Evolutionary conservation across 129 eudicot species (phyloP).

Genomic region (Ambrosia artemisiifolia): DNA sequence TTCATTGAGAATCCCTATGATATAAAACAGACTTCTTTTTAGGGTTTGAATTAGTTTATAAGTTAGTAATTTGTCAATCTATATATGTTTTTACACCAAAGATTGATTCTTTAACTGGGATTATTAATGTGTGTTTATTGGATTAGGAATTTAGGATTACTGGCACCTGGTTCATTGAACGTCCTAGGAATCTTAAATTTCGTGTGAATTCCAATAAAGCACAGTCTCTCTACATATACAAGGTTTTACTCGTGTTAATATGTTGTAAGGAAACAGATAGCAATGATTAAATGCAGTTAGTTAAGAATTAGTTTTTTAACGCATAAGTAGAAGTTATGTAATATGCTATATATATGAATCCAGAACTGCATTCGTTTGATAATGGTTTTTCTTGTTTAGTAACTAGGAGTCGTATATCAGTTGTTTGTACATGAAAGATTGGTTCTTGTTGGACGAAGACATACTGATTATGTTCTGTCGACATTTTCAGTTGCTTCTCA

Average conservation of each 20-base stretch:
- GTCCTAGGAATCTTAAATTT: neutral
- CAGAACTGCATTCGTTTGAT: neutral
- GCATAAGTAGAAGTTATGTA: too few relatives aligned
- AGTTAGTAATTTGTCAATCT: neutral
- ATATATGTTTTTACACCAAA: neutral
- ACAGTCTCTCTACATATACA: neutral
- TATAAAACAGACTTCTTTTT: neutral
- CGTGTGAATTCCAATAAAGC: neutral
- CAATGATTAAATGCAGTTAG: neutral
- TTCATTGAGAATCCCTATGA: neutral
- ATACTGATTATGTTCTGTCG: neutral
- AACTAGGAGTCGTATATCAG: neutral
- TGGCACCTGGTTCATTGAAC: neutral
- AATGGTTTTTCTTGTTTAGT: neutral
- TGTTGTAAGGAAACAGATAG: neutral
- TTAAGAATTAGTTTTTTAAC: too few relatives aligned
- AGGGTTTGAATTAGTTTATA: neutral
- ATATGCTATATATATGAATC: neutral
- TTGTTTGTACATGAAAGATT: neutral
- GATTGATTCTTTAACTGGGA: neutral
- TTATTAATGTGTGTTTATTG: neutral
- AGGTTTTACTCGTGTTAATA: neutral
- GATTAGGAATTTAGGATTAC: neutral
- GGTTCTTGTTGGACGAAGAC: neutral
- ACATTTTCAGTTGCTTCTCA: neutral